Conservation (phyloP, 2,329 filamentous ascomycete genomes). For the Colletotrichum lupini region DNA sequence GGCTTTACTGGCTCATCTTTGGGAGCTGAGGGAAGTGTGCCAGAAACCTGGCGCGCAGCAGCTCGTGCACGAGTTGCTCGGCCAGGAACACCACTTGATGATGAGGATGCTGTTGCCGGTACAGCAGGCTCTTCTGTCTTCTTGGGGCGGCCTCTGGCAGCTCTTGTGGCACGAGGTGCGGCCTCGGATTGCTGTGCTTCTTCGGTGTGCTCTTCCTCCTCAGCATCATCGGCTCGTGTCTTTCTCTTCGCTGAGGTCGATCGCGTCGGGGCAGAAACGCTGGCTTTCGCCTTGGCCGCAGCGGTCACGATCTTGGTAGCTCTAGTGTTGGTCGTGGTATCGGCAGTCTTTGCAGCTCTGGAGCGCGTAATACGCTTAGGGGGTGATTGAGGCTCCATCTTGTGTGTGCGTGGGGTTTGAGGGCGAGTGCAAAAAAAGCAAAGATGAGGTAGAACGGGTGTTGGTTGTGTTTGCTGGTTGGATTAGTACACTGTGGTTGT, state of each 20-base stretch:
- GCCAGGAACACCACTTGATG: conserved; percentile 34
- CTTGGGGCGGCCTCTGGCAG: conserved; percentile 58
- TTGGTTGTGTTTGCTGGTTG: conserved; percentile 3
- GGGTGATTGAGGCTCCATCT: conserved; percentile 65
- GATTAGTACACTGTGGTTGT: conserved; percentile 23
- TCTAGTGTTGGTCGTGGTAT: conserved; percentile 47
- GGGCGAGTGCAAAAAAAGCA: not conserved
- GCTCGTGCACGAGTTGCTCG: conserved; percentile 45
- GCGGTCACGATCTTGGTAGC: conserved; percentile 60
- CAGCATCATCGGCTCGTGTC: conserved; percentile 63
- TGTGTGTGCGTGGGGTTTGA: not conserved
- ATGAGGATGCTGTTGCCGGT: conserved; percentile 28
- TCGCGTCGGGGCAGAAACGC: conserved; percentile 40
- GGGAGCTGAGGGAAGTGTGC: conserved; percentile 37
- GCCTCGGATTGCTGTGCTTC: conserved; percentile 41
- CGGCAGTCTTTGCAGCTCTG: conserved; percentile 54
- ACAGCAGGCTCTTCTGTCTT: conserved; percentile 46
- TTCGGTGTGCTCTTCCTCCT: conserved; percentile 58
- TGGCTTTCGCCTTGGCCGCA: conserved; percentile 58
- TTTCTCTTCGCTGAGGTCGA: conserved; percentile 60
- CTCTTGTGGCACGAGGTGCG: conserved; percentile 47
- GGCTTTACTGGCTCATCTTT: conserved; percentile 44
- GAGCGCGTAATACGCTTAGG: conserved; percentile 70
- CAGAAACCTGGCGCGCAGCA: conserved; percentile 41
- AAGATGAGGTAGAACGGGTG: conserved; percentile 18